Conservation (phyloP, 208 protist genomes). For the Wallacemonas sp. region DNA sequence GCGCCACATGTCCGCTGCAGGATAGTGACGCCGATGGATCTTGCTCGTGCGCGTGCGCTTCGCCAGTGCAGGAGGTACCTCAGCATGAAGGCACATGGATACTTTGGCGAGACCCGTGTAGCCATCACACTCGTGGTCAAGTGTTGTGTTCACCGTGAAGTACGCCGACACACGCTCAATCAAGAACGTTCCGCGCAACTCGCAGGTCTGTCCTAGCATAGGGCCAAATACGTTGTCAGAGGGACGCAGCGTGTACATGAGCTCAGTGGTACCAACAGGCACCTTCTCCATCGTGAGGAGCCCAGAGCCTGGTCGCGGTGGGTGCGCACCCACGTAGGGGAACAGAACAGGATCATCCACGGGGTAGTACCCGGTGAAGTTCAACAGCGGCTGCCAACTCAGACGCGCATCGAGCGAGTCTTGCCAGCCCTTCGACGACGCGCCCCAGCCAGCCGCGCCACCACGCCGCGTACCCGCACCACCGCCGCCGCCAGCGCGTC, state of each 20-base stretch:
- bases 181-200: conserved; percentile 34
- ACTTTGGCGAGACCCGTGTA: conserved; percentile 70
- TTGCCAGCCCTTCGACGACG: background rate
- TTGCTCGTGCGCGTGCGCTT: too few relatives aligned
- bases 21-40: background rate
- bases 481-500: background rate
- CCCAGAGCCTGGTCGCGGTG: conserved; percentile 33
- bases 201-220: conserved; percentile 64
- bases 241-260: conserved; percentile 71
- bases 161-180: conserved; percentile 85
- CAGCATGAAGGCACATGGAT: conserved; percentile 77
- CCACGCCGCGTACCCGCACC: background rate
- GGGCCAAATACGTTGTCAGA: conserved; percentile 71
- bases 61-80: conserved; percentile 8
- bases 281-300: conserved; percentile 50
- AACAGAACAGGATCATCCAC: conserved; percentile 17
- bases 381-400: conserved; percentile 20
- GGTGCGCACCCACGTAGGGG: conserved; percentile 41
- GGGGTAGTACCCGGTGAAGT: conserved; percentile 24
- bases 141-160: conserved; percentile 59
- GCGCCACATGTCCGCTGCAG: background rate
- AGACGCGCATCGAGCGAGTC: conserved; percentile 11
- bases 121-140: conserved; percentile 88
- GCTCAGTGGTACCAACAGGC: conserved; percentile 53
- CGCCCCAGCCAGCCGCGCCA: background rate